These are phyloP conservation scores for Plasmodium malariae DNA, from an alignment of 169 alveolate species.

Conservation along the genomic window DNA sequence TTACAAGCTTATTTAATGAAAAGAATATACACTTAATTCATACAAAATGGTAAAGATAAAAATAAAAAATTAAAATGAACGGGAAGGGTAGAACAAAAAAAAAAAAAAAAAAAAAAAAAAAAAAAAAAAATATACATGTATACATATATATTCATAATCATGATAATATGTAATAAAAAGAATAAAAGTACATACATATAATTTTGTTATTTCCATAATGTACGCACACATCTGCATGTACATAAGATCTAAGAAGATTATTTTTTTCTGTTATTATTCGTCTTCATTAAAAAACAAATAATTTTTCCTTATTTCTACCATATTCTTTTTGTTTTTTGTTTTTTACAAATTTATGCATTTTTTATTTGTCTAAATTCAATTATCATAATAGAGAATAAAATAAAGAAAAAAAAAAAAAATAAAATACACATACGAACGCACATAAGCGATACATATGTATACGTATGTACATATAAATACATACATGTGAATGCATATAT, in stretches of 20 bases:
- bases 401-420: too few species aligned
- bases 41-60: not conserved
- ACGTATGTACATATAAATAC: not conserved
- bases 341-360: not conserved
- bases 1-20: conserved; percentile 51
- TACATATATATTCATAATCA: too few species aligned
- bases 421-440: not conserved
- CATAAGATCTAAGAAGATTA: conserved; percentile 14
- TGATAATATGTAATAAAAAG: too few species aligned
- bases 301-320: not conserved
- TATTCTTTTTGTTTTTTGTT: not conserved
- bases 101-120: conserved; percentile 1
- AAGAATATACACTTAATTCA: conserved; percentile 9
- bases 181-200: conserved; percentile 14
- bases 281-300: not conserved
- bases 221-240: conserved; percentile 73
- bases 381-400: not conserved
- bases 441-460: not conserved
- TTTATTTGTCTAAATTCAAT: not conserved
- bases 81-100: not conserved
- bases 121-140: not conserved
- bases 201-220: not conserved
- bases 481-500: not conserved
- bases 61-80: not conserved
- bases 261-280: not conserved